These are phyloP conservation scores for Calonectria hongkongensis DNA, from an alignment of 2,329 filamentous ascomycete genomes.

Conservation along the genomic window DNA sequence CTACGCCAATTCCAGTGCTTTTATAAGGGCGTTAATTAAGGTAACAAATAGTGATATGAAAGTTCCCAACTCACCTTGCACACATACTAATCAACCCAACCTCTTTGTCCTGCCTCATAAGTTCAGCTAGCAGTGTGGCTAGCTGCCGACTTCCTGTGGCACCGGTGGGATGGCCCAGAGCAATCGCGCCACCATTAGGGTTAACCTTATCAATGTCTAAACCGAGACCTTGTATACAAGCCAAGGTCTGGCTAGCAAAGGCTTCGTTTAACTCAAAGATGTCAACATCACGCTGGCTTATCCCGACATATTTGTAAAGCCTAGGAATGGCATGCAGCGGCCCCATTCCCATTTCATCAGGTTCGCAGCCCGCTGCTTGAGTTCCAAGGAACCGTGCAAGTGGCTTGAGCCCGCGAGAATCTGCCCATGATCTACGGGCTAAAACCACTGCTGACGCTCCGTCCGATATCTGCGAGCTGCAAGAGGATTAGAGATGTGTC, in stretches of 20 bases:
- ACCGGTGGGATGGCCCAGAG: neutral
- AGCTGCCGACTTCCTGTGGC: constrained; percentile 13
- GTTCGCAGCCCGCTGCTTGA: constrained; percentile 2
- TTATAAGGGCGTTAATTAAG: neutral
- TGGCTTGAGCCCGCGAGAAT: neutral
- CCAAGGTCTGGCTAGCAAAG: constrained; percentile 12
- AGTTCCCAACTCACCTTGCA: neutral
- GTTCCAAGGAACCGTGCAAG: neutral
- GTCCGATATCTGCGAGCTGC: constrained; percentile 6
- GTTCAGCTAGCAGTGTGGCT: neutral
- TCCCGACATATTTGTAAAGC: neutral
- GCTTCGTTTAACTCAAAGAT: constrained; percentile 14
- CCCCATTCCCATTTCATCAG: constrained; percentile 13
- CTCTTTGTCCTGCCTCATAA: neutral
- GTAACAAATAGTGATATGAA: neutral
- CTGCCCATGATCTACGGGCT: constrained; percentile 5
- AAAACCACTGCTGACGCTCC: constrained; percentile 15
- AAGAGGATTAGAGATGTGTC: neutral
- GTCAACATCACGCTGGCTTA: neutral
- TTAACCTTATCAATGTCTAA: constrained; percentile 2
- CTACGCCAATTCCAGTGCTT: constrained; percentile 2
- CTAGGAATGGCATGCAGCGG: constrained; percentile 4
- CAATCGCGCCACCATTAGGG: constrained; percentile 1
- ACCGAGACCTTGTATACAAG: constrained; percentile 1
- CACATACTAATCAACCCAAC: constrained; percentile 1